These are phyloP conservation scores for Fusarium sublunatum DNA, from an alignment of 2,329 filamentous ascomycete species.

Conservation along the genomic window DNA sequence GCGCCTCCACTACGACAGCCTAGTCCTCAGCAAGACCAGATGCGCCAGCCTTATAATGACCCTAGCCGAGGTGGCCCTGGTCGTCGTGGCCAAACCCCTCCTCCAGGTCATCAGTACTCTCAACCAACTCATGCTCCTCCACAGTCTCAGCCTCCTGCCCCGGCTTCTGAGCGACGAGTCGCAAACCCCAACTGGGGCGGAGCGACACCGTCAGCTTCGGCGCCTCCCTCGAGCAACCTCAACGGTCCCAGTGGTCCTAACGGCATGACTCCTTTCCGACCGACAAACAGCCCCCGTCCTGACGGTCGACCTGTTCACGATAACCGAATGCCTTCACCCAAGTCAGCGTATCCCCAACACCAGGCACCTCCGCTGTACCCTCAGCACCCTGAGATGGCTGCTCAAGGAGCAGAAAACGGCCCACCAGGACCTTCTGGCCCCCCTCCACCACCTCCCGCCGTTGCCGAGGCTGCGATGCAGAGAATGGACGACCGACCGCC, in stretches of 20 bases:
- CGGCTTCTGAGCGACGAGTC: slow-evolving; percentile 62
- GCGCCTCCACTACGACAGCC: slow-evolving; percentile 76
- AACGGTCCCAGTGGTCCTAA: slow-evolving; percentile 56
- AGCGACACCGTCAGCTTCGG: slow-evolving; percentile 59
- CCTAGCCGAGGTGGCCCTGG: slow-evolving; percentile 48
- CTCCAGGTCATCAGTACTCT: slow-evolving; percentile 60
- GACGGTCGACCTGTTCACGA: slow-evolving; percentile 87
- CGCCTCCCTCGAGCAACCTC: slow-evolving; percentile 53
- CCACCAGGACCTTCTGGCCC: slow-evolving; percentile 49
- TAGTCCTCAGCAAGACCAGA: slow-evolving; percentile 77
- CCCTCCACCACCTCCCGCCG: slow-evolving; percentile 65
- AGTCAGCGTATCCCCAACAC: slow-evolving; percentile 84
- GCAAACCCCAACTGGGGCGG: slow-evolving; percentile 70
- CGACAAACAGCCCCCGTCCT: slow-evolving; percentile 79
- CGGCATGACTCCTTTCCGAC: slow-evolving; percentile 76
- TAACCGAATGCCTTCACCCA: slow-evolving; percentile 89
- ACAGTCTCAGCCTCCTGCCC: slow-evolving; percentile 61
- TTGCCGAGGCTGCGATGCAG: slow-evolving; percentile 74
- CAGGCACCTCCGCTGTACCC: slow-evolving; percentile 70
- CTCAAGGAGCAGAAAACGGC: slow-evolving; percentile 67
- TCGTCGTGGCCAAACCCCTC: slow-evolving; percentile 66
- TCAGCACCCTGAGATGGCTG: slow-evolving; percentile 73
- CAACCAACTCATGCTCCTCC: slow-evolving; percentile 63
- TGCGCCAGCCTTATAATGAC: slow-evolving; percentile 71
- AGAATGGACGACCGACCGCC: slow-evolving; percentile 76